A percentile compares a stretch with the other conserved stretches of the same genome.
These are phyloP conservation scores for Starmerella sp. DNA, from an alignment of 805 yeast genomes.

Conservation along the genomic window DNA sequence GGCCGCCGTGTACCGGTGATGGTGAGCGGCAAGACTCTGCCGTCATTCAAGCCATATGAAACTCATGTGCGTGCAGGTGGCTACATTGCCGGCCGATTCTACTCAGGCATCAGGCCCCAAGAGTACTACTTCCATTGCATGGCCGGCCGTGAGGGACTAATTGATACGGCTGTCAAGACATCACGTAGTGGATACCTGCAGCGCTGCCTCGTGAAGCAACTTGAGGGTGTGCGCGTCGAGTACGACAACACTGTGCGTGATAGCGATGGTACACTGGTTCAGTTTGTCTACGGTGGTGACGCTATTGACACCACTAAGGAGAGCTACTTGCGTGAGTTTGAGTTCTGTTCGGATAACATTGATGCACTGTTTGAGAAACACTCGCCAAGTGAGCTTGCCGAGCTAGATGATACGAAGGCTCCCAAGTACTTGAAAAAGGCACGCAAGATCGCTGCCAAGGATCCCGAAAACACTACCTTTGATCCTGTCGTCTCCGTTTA, in stretches of 20 bases:
- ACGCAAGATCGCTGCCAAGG: slow-evolving; percentile 51
- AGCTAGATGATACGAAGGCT: slow-evolving; percentile 78
- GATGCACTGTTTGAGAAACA: slow-evolving; percentile 76
- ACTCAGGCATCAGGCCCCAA: slow-evolving; percentile 94
- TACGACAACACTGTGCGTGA: slow-evolving; percentile 95
- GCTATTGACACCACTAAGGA: slow-evolving; percentile 89
- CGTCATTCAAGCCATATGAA: slow-evolving; percentile 92
- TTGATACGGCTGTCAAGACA: slow-evolving; percentile 98
- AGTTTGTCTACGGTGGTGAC: slow-evolving; percentile 96
- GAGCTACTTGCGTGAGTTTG: slow-evolving; percentile 84
- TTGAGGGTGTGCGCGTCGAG: slow-evolving; percentile 90
- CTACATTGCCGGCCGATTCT: slow-evolving; percentile 90
- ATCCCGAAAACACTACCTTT: slow-evolving; percentile 45
- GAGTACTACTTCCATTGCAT: slow-evolving; percentile 99
- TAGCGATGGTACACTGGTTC: slow-evolving; percentile 85
- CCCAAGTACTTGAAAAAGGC: slow-evolving; percentile 69
- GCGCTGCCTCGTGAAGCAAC: slow-evolving; percentile 94
- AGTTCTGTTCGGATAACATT: slow-evolving; percentile 85
- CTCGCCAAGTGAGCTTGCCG: slow-evolving; percentile 52
- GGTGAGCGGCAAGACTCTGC: slow-evolving; percentile 96
- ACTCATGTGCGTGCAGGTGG: slow-evolving; percentile 99
- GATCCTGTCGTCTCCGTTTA: slow-evolving; percentile 81
- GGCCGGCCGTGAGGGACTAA: slow-evolving; percentile 99
- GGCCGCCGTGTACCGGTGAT: slow-evolving; percentile 99
- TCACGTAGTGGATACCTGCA: slow-evolving; percentile 97